Evolutionary conservation across 331 rosid genomes (phyloP), one percentile per base, ranked within the genome.

Genomic region (Ulmus americana): DNA sequence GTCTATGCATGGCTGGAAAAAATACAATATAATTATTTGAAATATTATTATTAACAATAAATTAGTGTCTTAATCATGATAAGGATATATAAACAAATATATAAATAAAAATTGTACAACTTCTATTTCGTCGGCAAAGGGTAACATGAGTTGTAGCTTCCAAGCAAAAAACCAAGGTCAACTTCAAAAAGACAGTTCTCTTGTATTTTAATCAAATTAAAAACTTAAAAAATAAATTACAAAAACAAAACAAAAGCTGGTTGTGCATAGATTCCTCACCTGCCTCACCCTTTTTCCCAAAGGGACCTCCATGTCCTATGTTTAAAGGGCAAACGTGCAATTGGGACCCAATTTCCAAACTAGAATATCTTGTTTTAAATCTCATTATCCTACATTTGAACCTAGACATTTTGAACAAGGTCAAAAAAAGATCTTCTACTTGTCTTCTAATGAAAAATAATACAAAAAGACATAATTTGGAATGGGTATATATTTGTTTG

Each of bases 281-380:
- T 69, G 8, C 50, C 43, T 48, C 65, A 1, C 47, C 64, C 48
- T 48, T 48, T 61, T 43, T 7, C 57, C n/a, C 7, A 15, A 55
- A 40, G 60, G 70, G 65, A 39, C 60, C 65, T 56, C 60, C 53
- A 15, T 64, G 70, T 71, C 70, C 64, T 46, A 64, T 64, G 64
- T 55, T 55, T 49, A 10, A 10, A 49, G 55, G 61, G 65, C 65
- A 72, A 63, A 49, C 71, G 15, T 64, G 47, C 59, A 45, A 5
- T 71, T 39, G 39, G 39, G 42, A 60, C 63, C 64, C 64, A 45
- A 52, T 39, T 45, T 41, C 53, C 48, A 61, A 44, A 9, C 6
- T 18, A 63, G 11, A 69, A 7, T 6, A 14, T 10, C 8, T 11
- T 4, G 6, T 45, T 10, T 54, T 11, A 45, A 10, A 28, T 28